Percentiles rank a stretch among this genome's conserved stretches.
Evolutionary conservation across 2,329 filamentous ascomycete species (phyloP).

Genomic region (Nigrospora oryzae): DNA sequence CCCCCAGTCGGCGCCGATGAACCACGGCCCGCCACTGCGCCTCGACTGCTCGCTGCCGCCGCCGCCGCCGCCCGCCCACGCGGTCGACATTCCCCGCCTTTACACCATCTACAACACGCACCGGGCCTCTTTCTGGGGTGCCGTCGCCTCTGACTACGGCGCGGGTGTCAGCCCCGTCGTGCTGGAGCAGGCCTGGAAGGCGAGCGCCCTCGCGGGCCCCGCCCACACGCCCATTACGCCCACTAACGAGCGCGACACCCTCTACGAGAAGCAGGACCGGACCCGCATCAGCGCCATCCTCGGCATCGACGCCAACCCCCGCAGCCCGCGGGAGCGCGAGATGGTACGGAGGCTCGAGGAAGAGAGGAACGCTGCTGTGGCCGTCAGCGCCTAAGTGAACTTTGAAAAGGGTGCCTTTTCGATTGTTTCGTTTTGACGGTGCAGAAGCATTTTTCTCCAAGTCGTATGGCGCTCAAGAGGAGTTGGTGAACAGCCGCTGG

Average conservation of each 20-base stretch:
- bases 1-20: slow-evolving; percentile 29
- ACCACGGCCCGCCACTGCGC: slow-evolving; percentile 38
- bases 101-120: slow-evolving; percentile 63
- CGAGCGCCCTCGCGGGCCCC: slow-evolving; percentile 31
- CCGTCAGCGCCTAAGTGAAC: slow-evolving; percentile 19
- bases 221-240: slow-evolving; percentile 41
- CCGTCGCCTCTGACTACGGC: slow-evolving; percentile 66
- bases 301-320: slow-evolving; percentile 49
- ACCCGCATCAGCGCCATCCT: slow-evolving; percentile 56
- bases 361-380: slow-evolving; percentile 26
- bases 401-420: too few species aligned
- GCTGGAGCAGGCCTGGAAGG: slow-evolving; percentile 64
- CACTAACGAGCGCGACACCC: slow-evolving; percentile 36
- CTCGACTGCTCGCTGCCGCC: slow-evolving; percentile 48
- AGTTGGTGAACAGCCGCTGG: too few species aligned
- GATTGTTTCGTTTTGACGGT: too few species aligned
- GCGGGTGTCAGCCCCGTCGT: slow-evolving; percentile 49
- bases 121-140: slow-evolving; percentile 64
- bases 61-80: slow-evolving; percentile 28
- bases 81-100: slow-evolving; percentile 58
- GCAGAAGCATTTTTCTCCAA: too few species aligned
- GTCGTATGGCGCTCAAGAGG: too few species aligned
- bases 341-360: slow-evolving; percentile 48
- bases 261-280: slow-evolving; percentile 37
- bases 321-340: slow-evolving; percentile 49